These are phyloP conservation scores for Penicillium cataractarum DNA, from an alignment of 495 filamentous ascomycete species.

Conservation along the genomic window DNA sequence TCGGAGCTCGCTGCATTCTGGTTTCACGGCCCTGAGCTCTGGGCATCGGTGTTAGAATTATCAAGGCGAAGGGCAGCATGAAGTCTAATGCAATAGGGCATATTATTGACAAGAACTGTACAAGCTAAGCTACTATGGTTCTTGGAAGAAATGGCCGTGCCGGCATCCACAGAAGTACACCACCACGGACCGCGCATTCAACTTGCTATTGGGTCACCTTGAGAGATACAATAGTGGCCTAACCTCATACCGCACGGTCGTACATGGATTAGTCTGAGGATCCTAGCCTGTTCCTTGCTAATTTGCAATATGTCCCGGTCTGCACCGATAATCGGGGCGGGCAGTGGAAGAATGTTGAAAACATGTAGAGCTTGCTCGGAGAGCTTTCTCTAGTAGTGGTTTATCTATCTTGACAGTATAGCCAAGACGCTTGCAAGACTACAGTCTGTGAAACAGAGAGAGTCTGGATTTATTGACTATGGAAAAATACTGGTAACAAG, in stretches of 20 bases:
- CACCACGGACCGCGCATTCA: conserved; percentile 9
- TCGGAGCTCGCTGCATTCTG: not conserved
- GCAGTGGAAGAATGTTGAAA: too few species aligned
- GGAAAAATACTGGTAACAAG: too few species aligned
- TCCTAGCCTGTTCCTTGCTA: not conserved
- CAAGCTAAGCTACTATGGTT: not conserved
- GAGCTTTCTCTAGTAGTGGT: not conserved
- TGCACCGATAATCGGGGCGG: not conserved
- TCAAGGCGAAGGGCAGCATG: not conserved
- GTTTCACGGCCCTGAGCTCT: conserved; percentile 8
- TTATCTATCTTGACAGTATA: not conserved
- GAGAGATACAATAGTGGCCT: not conserved
- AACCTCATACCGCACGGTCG: conserved; percentile 16
- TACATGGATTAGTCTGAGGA: conserved; percentile 1
- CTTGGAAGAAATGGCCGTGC: not conserved
- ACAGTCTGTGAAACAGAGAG: too few species aligned
- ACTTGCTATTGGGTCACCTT: conserved; percentile 7
- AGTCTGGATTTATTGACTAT: too few species aligned
- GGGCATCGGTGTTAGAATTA: not conserved
- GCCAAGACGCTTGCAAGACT: too few species aligned
- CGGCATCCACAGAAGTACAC: not conserved
- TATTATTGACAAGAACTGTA: not conserved
- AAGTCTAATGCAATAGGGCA: not conserved
- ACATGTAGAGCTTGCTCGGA: too few species aligned
- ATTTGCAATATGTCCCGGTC: conserved; percentile 11